These are phyloP conservation scores for Mycosarcoma mackinlayi DNA, from an alignment of 1,284 basidiomycete species.

Conservation along the genomic window DNA sequence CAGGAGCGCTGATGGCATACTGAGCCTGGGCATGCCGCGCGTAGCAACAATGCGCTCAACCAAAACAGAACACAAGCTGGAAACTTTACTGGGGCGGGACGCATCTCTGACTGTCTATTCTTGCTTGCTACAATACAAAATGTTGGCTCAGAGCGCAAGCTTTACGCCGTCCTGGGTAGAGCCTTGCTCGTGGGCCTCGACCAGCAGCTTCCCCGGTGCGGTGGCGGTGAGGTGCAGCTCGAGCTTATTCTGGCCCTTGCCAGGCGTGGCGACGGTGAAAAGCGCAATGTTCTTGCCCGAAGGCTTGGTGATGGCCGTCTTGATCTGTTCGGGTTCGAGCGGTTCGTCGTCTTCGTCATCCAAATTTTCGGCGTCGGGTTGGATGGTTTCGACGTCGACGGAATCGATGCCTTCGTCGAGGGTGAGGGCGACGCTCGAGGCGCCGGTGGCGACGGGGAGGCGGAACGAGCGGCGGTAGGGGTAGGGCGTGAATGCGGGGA, in stretches of 20 bases:
- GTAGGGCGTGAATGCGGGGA: constrained; percentile 72
- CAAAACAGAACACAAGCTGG: too few species aligned
- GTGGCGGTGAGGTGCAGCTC: constrained; percentile 39
- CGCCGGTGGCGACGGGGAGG: constrained; percentile 69
- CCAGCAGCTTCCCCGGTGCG: constrained; percentile 22
- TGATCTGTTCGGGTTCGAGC: constrained; percentile 58
- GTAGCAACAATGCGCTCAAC: too few species aligned
- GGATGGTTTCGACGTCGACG: constrained; percentile 76
- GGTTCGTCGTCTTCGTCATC: constrained; percentile 70
- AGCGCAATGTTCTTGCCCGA: constrained; percentile 36
- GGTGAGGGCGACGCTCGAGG: constrained; percentile 74
- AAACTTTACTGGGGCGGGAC: too few species aligned
- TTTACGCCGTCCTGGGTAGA: constrained; percentile 18
- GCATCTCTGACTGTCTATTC: too few species aligned
- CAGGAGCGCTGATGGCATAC: too few species aligned
- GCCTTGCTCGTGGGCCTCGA: constrained; percentile 39
- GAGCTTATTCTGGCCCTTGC: constrained; percentile 34
- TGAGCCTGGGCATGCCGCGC: too few species aligned
- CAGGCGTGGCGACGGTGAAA: constrained; percentile 44
- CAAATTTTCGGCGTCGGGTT: constrained; percentile 66
- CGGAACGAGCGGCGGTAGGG: constrained; percentile 80
- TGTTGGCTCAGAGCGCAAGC: constrained; percentile 15
- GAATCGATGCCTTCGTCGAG: constrained; percentile 87
- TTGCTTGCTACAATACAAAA: too few species aligned
- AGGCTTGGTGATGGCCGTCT: constrained; percentile 55